These are phyloP conservation scores for Tremella mesenterica DNA, from an alignment of 768 basidiomycete species.

Conservation along the genomic window DNA sequence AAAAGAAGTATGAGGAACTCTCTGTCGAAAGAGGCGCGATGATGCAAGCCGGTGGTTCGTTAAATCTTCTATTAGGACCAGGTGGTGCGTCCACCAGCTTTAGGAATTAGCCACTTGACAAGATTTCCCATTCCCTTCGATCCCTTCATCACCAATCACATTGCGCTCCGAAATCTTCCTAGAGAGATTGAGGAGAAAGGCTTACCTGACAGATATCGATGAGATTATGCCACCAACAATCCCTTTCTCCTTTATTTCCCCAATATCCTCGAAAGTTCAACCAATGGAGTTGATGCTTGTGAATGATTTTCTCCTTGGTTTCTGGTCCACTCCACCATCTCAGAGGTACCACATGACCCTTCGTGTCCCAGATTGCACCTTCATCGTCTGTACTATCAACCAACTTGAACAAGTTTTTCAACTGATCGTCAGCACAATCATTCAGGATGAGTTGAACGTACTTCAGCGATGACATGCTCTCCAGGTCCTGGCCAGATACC, in stretches of 20 bases:
- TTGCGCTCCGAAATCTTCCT: background rate
- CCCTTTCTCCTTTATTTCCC: conserved; percentile 33
- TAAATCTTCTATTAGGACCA: conserved; percentile 33
- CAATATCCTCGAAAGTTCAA: conserved; percentile 32
- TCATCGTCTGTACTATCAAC: conserved; percentile 32
- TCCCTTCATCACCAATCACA: background rate
- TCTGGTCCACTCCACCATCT: conserved; percentile 27
- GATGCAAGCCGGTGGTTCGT: conserved; percentile 26
- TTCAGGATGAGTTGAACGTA: conserved; percentile 5
- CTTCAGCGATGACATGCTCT: conserved; percentile 30
- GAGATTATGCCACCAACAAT: conserved; percentile 32
- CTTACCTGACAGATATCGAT: conserved; percentile 31
- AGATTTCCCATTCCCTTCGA: no score
- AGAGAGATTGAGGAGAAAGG: background rate
- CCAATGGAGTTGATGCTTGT: conserved; percentile 22
- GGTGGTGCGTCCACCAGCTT: conserved; percentile 28
- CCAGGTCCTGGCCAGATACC: conserved; percentile 35
- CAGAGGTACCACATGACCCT: conserved; percentile 18
- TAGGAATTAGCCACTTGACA: background rate
- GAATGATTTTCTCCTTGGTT: conserved; percentile 4
- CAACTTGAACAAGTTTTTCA: conserved; percentile 28
- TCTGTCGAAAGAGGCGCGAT: conserved; percentile 16
- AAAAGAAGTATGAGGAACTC: conserved; percentile 16
- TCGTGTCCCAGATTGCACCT: conserved; percentile 36
- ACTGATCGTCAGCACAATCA: conserved; percentile 5